These are phyloP conservation scores for Persicaria tinctoria DNA, from an alignment of 148 eudicot genomes.

Conservation along the genomic window DNA sequence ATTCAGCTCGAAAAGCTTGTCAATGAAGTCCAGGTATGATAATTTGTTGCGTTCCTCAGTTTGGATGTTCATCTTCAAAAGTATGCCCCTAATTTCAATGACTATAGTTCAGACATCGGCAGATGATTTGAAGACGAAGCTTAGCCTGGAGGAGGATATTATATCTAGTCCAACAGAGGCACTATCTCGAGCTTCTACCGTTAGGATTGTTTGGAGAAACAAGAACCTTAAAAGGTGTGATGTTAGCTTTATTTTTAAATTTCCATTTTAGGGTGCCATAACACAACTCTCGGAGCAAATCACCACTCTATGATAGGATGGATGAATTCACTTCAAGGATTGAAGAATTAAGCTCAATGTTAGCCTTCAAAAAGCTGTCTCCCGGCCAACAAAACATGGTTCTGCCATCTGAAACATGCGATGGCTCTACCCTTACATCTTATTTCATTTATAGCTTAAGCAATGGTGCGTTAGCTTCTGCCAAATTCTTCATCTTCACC, in stretches of 20 bases:
- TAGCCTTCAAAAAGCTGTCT: constrained; percentile 36
- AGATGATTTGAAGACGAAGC: constrained; percentile 84
- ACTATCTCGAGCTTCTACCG: constrained; percentile 60
- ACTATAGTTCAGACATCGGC: constrained; percentile 51
- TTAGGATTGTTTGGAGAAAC: no score
- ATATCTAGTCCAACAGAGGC: constrained; percentile 72
- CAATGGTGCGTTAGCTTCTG: constrained; percentile 57
- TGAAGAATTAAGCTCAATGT: constrained; percentile 65
- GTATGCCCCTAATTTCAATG: neutral
- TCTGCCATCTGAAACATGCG: constrained; percentile 49
- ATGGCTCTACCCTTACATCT: constrained; percentile 76
- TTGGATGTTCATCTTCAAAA: neutral
- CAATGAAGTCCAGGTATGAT: constrained; percentile 78
- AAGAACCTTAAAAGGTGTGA: no score
- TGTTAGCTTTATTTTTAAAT: neutral
- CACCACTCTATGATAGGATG: constrained; percentile 73
- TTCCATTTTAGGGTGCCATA: constrained; percentile 38
- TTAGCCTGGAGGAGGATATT: constrained; percentile 75
- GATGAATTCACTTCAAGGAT: constrained; percentile 73
- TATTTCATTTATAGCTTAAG: constrained; percentile 63
- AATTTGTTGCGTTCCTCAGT: neutral
- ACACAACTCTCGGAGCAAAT: constrained; percentile 78
- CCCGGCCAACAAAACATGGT: constrained; percentile 43
- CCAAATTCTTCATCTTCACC: constrained; percentile 59
- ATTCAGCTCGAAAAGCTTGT: constrained; percentile 91